Evolutionary conservation across 257 asterid species (phyloP).

Genomic region (Cinchona pubescens): DNA sequence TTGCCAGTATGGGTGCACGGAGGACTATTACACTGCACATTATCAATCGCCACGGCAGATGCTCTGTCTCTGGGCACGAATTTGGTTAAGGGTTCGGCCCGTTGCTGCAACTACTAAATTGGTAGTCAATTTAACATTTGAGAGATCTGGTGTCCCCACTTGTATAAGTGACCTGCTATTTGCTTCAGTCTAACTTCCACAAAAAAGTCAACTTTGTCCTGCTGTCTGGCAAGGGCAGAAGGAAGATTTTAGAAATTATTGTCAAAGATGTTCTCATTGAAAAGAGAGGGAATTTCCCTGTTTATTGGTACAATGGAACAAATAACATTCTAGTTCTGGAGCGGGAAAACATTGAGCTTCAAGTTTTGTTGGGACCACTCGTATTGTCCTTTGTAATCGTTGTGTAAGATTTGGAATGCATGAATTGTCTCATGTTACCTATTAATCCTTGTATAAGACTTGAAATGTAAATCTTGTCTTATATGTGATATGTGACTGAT

Average conservation of each 20-base stretch:
- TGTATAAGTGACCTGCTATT: conserved; percentile 3
- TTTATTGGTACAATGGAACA: background rate
- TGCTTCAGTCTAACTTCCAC: background rate
- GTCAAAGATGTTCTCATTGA: background rate
- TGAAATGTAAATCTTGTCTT: too few species aligned
- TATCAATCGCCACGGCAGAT: conserved; percentile 96
- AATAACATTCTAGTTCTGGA: background rate
- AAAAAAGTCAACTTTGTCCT: background rate
- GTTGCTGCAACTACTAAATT: conserved; percentile 41
- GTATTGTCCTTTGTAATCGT: too few species aligned
- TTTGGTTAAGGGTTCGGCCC: conserved; percentile 37
- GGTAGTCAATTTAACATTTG: background rate
- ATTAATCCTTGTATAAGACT: too few species aligned
- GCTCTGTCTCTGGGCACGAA: conserved; percentile 65
- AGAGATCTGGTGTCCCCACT: background rate
- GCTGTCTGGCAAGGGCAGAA: background rate
- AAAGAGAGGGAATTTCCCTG: background rate
- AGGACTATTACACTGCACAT: conserved; percentile 85
- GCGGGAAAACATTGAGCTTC: conserved; percentile 2
- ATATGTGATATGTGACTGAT: too few species aligned
- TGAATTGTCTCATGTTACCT: too few species aligned
- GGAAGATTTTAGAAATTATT: background rate
- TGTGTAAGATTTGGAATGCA: too few species aligned
- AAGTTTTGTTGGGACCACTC: background rate
- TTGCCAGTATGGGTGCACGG: conserved; percentile 92